Conservation (phyloP, 2,329 filamentous ascomycete species). For the Botrytis paeoniae region DNA sequence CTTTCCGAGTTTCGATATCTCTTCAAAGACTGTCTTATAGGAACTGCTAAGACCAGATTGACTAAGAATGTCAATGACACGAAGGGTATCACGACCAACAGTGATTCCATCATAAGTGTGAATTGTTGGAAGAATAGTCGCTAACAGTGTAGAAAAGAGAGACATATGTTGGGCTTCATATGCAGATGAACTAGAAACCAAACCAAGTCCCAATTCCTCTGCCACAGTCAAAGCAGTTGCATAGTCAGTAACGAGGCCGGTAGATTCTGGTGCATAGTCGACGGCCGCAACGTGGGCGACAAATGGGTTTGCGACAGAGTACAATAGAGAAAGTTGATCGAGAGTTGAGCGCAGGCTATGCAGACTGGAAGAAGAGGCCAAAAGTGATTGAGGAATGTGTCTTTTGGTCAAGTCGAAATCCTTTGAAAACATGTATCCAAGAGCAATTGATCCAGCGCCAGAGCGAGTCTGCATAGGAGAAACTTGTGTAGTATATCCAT, state of each 20-base stretch:
- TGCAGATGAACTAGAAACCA: constrained; percentile 80
- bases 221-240: constrained; percentile 73
- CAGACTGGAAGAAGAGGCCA: constrained; percentile 82
- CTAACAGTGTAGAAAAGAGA: constrained; percentile 78
- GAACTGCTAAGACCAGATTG: constrained; percentile 65
- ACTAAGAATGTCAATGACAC: constrained; percentile 78
- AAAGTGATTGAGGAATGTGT: constrained; percentile 83
- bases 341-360: constrained; percentile 77
- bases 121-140: constrained; percentile 74
- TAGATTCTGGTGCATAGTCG: constrained; percentile 68
- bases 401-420: constrained; percentile 93
- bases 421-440: constrained; percentile 96
- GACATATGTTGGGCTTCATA: constrained; percentile 96
- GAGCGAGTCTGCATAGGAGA: constrained; percentile 80
- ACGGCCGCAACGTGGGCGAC: constrained; percentile 89
- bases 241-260: constrained; percentile 80
- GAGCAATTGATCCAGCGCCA: constrained; percentile 84
- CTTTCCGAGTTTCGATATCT: constrained; percentile 60
- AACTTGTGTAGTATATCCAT: constrained; percentile 76
- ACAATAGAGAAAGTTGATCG: constrained; percentile 88
- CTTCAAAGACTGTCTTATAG: constrained; percentile 64
- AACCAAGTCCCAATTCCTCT: constrained; percentile 84
- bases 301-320: constrained; percentile 87
- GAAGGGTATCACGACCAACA: constrained; percentile 76
- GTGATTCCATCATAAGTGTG: constrained; percentile 87